phyloP scores from a whole-genome alignment of 2,329 filamentous ascomycete species.

The Arachnopeziza araneosa region DNA sequence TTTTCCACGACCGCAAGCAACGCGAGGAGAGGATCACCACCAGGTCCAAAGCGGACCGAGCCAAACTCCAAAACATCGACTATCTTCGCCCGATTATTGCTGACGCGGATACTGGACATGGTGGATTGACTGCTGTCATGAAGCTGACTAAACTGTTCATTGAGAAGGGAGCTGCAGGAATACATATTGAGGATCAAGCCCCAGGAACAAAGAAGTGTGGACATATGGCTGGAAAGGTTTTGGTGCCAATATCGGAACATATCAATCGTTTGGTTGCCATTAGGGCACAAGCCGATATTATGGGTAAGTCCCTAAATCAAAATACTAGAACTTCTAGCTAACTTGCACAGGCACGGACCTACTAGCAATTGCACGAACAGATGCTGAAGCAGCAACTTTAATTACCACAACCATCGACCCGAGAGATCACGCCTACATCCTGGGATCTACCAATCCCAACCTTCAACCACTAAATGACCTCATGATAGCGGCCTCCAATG shows the following conservation, averaged over 20 bases:
- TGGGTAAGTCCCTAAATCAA: conserved; percentile 52
- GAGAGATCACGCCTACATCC: conserved; percentile 89
- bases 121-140: conserved; percentile 97
- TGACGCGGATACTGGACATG: conserved; percentile 95
- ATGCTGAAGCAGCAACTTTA: conserved; percentile 94
- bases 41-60: conserved; percentile 63
- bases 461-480: conserved; percentile 84
- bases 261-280: conserved; percentile 97
- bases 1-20: conserved; percentile 99
- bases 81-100: conserved; percentile 95
- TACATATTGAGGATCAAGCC: conserved; percentile 98
- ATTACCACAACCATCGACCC: conserved; percentile 96
- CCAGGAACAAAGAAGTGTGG: conserved; percentile 99
- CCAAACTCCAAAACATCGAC: conserved; percentile 73
- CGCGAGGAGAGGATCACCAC: conserved; percentile 82
- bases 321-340: conserved; percentile 12
- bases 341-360: conserved; percentile 63
- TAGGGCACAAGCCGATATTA: conserved; percentile 95
- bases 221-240: conserved; percentile 97
- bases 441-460: conserved; percentile 80
- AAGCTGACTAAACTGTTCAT: conserved; percentile 98
- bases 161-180: conserved; percentile 93
- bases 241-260: conserved; percentile 95
- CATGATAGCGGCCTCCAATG: conserved; percentile 78
- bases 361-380: conserved; percentile 85